phyloP scores from a whole-genome alignment of 2,329 filamentous ascomycete species.

The Pyricularia sp. region DNA sequence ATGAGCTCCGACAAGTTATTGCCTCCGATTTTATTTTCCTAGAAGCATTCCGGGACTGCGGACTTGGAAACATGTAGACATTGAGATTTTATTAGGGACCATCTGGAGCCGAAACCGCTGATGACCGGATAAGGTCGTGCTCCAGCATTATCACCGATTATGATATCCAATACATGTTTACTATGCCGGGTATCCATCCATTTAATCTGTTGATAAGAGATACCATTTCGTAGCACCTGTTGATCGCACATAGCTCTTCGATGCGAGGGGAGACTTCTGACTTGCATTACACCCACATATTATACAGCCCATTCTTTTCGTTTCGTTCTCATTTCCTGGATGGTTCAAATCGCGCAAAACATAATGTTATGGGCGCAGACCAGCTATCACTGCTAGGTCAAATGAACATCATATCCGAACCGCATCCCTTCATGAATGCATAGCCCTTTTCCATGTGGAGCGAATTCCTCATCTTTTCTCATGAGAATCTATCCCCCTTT shows the following conservation, averaged over 20 bases:
- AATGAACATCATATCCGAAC: background rate
- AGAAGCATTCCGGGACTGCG: background rate
- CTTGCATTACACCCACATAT: background rate
- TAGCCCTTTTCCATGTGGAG: background rate
- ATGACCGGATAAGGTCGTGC: background rate
- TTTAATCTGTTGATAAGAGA: background rate
- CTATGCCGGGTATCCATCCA: background rate
- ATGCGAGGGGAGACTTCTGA: background rate
- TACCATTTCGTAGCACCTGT: background rate
- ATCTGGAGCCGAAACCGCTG: too few relatives aligned
- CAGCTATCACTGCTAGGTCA: background rate
- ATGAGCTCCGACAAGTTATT: background rate
- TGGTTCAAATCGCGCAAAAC: background rate
- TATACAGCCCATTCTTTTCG: background rate
- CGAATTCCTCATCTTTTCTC: conserved; percentile 9
- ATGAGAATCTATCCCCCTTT: conserved; percentile 81
- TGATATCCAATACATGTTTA: background rate
- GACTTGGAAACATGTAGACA: too few relatives aligned
- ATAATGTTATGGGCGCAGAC: background rate
- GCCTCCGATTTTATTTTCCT: background rate
- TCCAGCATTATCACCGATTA: background rate
- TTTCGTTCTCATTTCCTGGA: too few relatives aligned
- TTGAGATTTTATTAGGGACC: too few relatives aligned
- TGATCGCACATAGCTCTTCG: background rate
- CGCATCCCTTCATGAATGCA: background rate